These are phyloP conservation scores for Clonostachys sp. DNA, from an alignment of 2,329 filamentous ascomycete genomes.

Conservation along the genomic window DNA sequence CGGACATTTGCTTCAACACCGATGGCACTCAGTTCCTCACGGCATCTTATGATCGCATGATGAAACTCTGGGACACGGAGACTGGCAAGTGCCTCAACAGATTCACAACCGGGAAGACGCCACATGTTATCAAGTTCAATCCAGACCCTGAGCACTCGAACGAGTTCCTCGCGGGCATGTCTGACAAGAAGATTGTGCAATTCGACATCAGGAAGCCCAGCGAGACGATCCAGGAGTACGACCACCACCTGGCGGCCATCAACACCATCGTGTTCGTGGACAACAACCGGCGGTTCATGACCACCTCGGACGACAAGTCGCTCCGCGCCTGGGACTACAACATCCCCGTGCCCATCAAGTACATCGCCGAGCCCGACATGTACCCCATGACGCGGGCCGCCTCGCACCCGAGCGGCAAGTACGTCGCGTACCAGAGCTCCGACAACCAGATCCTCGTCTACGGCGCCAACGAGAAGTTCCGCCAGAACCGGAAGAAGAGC, in stretches of 20 bases:
- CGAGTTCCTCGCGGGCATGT: slow-evolving; percentile 95
- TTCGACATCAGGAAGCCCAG: slow-evolving; percentile 79
- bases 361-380: slow-evolving; percentile 97
- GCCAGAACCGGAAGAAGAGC: slow-evolving; percentile 94
- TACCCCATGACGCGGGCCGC: slow-evolving; percentile 87
- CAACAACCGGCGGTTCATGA: slow-evolving; percentile 91
- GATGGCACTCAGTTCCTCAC: slow-evolving; percentile 84
- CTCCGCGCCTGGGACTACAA: slow-evolving; percentile 97
- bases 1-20: slow-evolving; percentile 82
- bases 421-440: slow-evolving; percentile 86
- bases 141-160: slow-evolving; percentile 70
- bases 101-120: slow-evolving; percentile 91
- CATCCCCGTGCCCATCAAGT: slow-evolving; percentile 97
- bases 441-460: slow-evolving; percentile 98
- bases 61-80: slow-evolving; percentile 98
- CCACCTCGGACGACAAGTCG: slow-evolving; percentile 94
- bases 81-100: slow-evolving; percentile 83
- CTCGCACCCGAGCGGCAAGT: slow-evolving; percentile 84
- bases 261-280: slow-evolving; percentile 98
- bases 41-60: slow-evolving; percentile 88
- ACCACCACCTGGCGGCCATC: slow-evolving; percentile 95
- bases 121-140: slow-evolving; percentile 93
- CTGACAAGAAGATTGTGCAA: slow-evolving; percentile 97
- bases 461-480: slow-evolving; percentile 89
- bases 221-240: slow-evolving; percentile 92